Percentiles rank a stretch among this genome's conserved stretches.
These are phyloP conservation scores for Canavalia ensiformis DNA, from an alignment of 306 rosid species.

Conservation along the genomic window DNA sequence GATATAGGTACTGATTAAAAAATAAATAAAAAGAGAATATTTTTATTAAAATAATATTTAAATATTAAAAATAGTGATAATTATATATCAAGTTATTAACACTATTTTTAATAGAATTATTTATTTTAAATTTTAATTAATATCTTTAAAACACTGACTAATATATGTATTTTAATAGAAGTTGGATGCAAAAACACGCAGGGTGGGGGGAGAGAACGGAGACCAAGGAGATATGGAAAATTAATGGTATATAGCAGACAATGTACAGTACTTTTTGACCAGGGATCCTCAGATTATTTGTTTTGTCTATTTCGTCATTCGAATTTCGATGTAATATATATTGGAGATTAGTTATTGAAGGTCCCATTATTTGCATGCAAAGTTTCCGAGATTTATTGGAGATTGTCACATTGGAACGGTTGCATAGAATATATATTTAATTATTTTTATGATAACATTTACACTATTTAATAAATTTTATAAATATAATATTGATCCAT, in stretches of 20 bases:
- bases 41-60: no score
- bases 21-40: no score
- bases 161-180: no score
- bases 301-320: slow-evolving; percentile 32
- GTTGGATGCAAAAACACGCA: no score
- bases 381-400: slow-evolving; percentile 19
- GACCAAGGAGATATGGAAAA: slow-evolving; percentile 37
- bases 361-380: neutral
- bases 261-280: slow-evolving; percentile 35
- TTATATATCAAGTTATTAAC: no score
- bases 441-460: no score
- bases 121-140: no score
- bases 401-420: slow-evolving; percentile 37
- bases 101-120: no score
- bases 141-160: no score
- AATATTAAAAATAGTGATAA: no score
- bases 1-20: neutral
- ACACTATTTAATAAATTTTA: no score
- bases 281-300: slow-evolving; percentile 42
- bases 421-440: slow-evolving; percentile 14
- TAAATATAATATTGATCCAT: no score
- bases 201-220: neutral
- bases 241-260: neutral
- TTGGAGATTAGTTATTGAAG: slow-evolving; percentile 17
- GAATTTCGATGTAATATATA: slow-evolving; percentile 14